Base-by-base conservation (phyloP, 768 basidiomycete genomes). In the Pleurotus tuber-regium region DNA sequence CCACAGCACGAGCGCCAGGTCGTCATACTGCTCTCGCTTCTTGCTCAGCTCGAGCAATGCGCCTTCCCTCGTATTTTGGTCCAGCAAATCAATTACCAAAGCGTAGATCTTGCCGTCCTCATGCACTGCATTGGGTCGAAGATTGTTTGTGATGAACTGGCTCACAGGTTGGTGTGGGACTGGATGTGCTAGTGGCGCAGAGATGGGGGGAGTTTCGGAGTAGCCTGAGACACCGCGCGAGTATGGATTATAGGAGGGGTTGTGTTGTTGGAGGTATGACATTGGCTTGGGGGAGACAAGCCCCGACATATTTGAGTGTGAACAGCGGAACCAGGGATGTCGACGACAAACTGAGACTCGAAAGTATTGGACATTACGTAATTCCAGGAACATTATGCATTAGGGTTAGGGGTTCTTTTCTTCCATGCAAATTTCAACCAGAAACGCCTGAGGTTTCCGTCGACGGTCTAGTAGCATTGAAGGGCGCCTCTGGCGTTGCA, bases 21-120 rank as follows among this genome's bases (percentile, higher is more conserved):
- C 95, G 65, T 99, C 97, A 64, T 96, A 98, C 69, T 98, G 95
- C 71, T 98, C 97, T 56, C 97, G 77, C 76, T 98, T 98, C 80
- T 99, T 98, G 73, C 92, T 96, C 61, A 99, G 76, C 71, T 99
- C 97, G 49, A 98, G 77, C 43, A 99, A 74, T 1, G 97, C 96
- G 2, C 78, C 78, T 65, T 99, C 97, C 55, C 96, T 80, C n/a
- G 87, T 82, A 50, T 74, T 79, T 1, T 87, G 84, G 61, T 92
- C 86, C 76, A 89, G 79, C 23, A 96, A 72, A 52, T 96, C 91
- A 58, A 93, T 84, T 54, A 98, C 94, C 47, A 98, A 79, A 9
- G 77, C 74, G 68, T 93, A 96, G 38, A 99, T 97, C 73, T 97
- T 95, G 58, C 66, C 65, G 52, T 82, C 79, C 51, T 80, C 79